Percentiles rank a stretch among this genome's conserved stretches.
Conservation (phyloP, 2,329 filamentous ascomycete species). For the Fusarium pseudograminearum region DNA sequence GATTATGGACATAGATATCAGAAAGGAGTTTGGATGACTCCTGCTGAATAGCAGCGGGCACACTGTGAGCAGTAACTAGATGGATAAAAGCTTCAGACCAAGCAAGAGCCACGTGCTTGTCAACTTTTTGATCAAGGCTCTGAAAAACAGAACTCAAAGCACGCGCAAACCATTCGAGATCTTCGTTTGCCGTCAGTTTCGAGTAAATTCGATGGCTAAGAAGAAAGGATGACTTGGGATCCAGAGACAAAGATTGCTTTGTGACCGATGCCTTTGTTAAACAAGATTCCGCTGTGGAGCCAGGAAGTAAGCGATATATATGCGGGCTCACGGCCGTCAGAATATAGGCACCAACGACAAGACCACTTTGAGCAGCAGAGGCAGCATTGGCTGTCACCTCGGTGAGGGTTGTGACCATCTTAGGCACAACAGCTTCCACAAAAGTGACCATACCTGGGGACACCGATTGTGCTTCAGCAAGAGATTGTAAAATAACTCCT, state of each 20-base stretch:
- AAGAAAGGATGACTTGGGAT: conserved; percentile 89
- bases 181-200: conserved; percentile 79
- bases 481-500: conserved; percentile 75
- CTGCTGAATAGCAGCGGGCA: conserved; percentile 73
- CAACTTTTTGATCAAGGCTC: conserved; percentile 62
- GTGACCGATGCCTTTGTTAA: conserved; percentile 71
- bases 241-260: conserved; percentile 73
- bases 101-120: conserved; percentile 66
- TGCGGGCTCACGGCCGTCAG: conserved; percentile 73
- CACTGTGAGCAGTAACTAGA: conserved; percentile 72
- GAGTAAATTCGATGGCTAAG: conserved; percentile 87
- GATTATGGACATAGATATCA: conserved; percentile 70
- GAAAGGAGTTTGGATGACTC: conserved; percentile 73
- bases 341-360: conserved; percentile 84
- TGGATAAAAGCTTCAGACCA: conserved; percentile 93
- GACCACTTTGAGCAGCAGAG: conserved; percentile 81
- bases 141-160: conserved; percentile 74
- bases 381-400: conserved; percentile 84
- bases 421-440: conserved; percentile 64
- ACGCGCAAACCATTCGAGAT: conserved; percentile 80
- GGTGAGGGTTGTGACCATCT: conserved; percentile 76
- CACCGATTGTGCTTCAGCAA: conserved; percentile 58
- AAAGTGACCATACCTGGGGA: conserved; percentile 63
- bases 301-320: conserved; percentile 66
- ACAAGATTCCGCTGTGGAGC: conserved; percentile 58